Conservation (phyloP, 805 yeast species). For the Nakazawaea wickerhamii region DNA sequence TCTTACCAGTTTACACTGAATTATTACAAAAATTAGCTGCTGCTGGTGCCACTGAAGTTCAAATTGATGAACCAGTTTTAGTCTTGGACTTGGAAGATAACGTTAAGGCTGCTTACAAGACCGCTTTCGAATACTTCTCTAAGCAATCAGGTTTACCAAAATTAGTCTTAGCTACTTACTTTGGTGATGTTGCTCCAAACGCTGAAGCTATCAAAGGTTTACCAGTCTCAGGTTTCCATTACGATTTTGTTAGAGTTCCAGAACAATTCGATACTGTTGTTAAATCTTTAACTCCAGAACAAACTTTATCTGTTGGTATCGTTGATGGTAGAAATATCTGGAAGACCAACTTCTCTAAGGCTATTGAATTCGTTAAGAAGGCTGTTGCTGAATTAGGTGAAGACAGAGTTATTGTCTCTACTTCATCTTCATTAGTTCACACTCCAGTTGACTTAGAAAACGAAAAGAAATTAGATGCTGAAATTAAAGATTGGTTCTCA, state of each 20-base stretch:
- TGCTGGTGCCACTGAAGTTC: constrained; percentile 94
- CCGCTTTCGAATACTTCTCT: constrained; percentile 75
- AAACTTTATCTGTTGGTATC: constrained; percentile 91
- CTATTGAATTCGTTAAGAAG: constrained; percentile 73
- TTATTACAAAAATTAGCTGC: constrained; percentile 78
- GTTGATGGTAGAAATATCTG: constrained; percentile 99
- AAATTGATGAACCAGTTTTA: constrained; percentile 95
- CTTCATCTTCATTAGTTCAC: constrained; percentile 96
- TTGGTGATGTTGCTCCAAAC: constrained; percentile 99
- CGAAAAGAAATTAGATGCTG: constrained; percentile 87
- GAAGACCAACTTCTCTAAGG: constrained; percentile 92
- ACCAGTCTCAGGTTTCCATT: constrained; percentile 94
- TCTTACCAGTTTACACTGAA: constrained; percentile 91
- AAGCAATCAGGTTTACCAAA: constrained; percentile 69
- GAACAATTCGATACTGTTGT: constrained; percentile 88
- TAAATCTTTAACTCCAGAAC: constrained; percentile 58
- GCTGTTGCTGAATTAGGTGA: constrained; percentile 83
- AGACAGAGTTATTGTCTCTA: constrained; percentile 82
- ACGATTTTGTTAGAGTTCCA: constrained; percentile 93
- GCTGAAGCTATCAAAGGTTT: constrained; percentile 79
- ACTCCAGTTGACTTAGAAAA: constrained; percentile 94
- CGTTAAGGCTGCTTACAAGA: constrained; percentile 81
- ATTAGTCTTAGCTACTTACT: constrained; percentile 83
- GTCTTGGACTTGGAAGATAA: constrained; percentile 88
- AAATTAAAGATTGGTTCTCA: constrained; percentile 96